Evolutionary conservation across 1,284 basidiomycete genomes (phyloP).

Genomic region (Trichosporon ovoides): DNA sequence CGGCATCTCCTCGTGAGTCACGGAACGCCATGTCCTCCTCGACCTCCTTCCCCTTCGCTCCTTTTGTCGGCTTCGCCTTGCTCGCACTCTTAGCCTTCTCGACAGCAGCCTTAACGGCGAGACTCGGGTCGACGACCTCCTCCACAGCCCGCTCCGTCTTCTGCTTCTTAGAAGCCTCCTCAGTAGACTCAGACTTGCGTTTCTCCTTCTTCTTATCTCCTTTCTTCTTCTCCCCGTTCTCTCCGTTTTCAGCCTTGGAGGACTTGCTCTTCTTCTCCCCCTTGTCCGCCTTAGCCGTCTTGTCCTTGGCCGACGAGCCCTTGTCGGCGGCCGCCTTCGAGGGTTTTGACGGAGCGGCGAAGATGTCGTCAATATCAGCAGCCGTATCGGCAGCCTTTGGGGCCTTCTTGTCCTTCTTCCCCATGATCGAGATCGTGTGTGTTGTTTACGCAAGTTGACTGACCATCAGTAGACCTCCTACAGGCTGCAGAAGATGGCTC

Average conservation of each 20-base stretch:
- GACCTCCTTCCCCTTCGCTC: constrained; percentile 28
- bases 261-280: neutral
- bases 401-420: constrained; percentile 23
- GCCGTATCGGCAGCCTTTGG: constrained; percentile 3
- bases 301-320: constrained; percentile 24
- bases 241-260: constrained; percentile 13
- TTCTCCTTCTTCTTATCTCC: constrained; percentile 3
- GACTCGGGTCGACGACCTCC: constrained; percentile 32
- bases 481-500: neutral
- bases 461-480: neutral
- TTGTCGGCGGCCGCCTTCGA: constrained; percentile 6
- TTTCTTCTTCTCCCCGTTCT: constrained; percentile 2
- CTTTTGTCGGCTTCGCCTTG: constrained; percentile 12
- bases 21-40: constrained; percentile 58
- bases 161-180: neutral
- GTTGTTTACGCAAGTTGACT: neutral
- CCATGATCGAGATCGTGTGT: constrained; percentile 3
- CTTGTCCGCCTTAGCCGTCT: constrained; percentile 10
- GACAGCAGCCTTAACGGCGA: constrained; percentile 12
- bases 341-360: constrained; percentile 11
- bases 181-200: neutral
- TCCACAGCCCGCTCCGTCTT: constrained; percentile 21
- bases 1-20: constrained; percentile 67
- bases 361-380: constrained; percentile 11
- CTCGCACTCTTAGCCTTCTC: constrained; percentile 12